Evolutionary conservation across 768 basidiomycete species (phyloP), one percentile per base, ranked within the genome.

Genomic region (Cubamyces lactineus): DNA sequence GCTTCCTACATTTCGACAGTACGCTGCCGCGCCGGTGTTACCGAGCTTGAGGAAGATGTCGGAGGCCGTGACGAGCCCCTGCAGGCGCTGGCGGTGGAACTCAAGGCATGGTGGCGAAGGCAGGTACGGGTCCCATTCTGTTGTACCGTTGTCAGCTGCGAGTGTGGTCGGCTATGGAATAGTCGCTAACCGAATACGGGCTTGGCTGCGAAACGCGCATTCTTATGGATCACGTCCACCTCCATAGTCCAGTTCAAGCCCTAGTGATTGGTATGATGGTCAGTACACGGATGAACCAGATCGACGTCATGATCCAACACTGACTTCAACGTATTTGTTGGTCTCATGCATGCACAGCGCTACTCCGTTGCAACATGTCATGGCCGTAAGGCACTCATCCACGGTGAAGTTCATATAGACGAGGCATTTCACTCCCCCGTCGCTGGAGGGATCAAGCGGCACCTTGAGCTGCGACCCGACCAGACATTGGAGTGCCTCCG

Each of bases 191-290:
- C 62, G 48, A 62, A 55, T 5, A 63, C 6, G 9, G 61, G 46
- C 12, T 47, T 48, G 2, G 51, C 34, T 5, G 60, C 50, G 13
- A 69, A 64, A 8, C 69, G 66, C 1, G 69, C 55, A 24, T 71
- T 68, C 48, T 62, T 65, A 40, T 71, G 64, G 2, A 76, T 54
- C 1, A 70, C 61, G 17, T 69, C 56, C 6, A 71, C 68, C 62
- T 77, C 74, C 19, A 71, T 67, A 3, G 70, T 40, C 73, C 73
- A 77, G 17, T 66, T 64, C 16, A 77, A 53, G 2, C 74, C 73
- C 75, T 76, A 60, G 17, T 1, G 7, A 8, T 3, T n/a, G 53
- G 13, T 16, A 12, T 23, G 9, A n/a, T 34, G 17, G 7, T 15
- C 30, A 23, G 30, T 5, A 26, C 43, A n/a, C n/a, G 24, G 16